These are phyloP conservation scores for Paraconiothyrium brasiliense DNA, from an alignment of 2,329 filamentous ascomycete species.

Conservation along the genomic window DNA sequence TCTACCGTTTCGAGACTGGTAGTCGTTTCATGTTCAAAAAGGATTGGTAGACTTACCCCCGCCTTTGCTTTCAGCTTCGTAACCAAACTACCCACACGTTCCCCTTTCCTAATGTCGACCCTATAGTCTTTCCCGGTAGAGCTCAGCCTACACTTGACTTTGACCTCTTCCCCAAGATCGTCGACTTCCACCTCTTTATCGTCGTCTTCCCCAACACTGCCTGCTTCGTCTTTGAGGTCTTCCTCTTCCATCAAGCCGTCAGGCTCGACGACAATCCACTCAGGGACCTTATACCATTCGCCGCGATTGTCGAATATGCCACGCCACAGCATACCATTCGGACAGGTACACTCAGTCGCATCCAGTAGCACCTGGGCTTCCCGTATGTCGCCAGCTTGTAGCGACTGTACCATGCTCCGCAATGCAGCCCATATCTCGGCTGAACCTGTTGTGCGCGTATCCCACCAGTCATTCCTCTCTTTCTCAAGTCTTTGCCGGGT, in stretches of 20 bases:
- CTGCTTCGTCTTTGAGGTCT: conserved; percentile 28
- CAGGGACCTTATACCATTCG: conserved; percentile 54
- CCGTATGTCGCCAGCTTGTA: conserved; percentile 64
- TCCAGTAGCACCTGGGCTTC: conserved; percentile 81
- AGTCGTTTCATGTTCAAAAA: neutral
- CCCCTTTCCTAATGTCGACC: conserved; percentile 44
- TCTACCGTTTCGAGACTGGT: neutral
- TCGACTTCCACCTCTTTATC: conserved; percentile 30
- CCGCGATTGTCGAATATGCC: conserved; percentile 58
- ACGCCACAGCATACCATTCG: conserved; percentile 52
- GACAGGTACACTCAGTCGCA: conserved; percentile 70
- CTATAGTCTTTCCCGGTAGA: conserved; percentile 50
- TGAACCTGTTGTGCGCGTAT: conserved; percentile 82
- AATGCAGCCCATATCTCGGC: conserved; percentile 84
- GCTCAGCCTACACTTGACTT: conserved; percentile 50
- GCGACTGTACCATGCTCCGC: conserved; percentile 70
- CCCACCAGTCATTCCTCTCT: conserved; percentile 86
- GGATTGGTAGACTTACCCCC: conserved; percentile 61
- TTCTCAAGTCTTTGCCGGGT: conserved; percentile 72
- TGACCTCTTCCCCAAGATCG: conserved; percentile 33
- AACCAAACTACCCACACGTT: conserved; percentile 71
- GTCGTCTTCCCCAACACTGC: conserved; percentile 35
- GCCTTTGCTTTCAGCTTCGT: conserved; percentile 71
- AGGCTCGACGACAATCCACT: conserved; percentile 58
- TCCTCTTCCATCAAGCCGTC: conserved; percentile 48